phyloP scores from a whole-genome alignment of 2,329 filamentous ascomycete species.

The Graphilbum sp. region DNA sequence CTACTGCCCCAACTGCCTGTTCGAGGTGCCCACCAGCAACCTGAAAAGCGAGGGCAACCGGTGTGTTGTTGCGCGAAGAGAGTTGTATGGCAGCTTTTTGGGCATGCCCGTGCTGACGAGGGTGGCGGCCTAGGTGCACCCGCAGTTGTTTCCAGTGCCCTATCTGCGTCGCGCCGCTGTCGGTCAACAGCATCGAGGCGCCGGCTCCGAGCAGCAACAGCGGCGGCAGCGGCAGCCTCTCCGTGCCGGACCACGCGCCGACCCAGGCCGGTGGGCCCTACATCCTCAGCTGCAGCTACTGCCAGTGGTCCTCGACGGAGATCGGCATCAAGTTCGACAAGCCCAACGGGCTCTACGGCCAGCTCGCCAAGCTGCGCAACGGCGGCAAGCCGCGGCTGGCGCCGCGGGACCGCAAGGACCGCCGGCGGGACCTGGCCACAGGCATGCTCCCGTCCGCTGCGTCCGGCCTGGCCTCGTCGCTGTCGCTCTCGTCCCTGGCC shows the following conservation, averaged over 20 bases:
- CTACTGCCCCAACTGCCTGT: slow-evolving; percentile 89
- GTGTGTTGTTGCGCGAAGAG: slow-evolving; percentile 28
- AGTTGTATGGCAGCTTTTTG: background rate
- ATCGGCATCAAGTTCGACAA: slow-evolving; percentile 84
- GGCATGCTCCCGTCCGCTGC: background rate
- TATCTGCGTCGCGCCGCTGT: slow-evolving; percentile 65
- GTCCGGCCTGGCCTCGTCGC: background rate
- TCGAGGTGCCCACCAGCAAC: slow-evolving; percentile 87
- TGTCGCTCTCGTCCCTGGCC: background rate
- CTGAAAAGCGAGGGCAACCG: slow-evolving; percentile 86
- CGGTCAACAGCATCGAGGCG: slow-evolving; percentile 54
- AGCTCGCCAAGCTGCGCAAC: slow-evolving; percentile 56
- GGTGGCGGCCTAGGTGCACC: slow-evolving; percentile 47
- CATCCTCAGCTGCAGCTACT: slow-evolving; percentile 75
- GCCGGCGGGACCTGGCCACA: slow-evolving; percentile 28
- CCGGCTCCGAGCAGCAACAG: slow-evolving; percentile 24
- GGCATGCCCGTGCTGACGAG: background rate
- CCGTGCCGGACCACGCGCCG: slow-evolving; percentile 24
- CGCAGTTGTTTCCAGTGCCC: slow-evolving; percentile 94
- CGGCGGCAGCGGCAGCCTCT: background rate
- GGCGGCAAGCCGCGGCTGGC: slow-evolving; percentile 36
- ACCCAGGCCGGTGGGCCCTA: slow-evolving; percentile 34
- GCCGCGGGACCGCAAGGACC: slow-evolving; percentile 31
- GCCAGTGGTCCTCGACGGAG: slow-evolving; percentile 82
- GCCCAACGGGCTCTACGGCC: slow-evolving; percentile 67